phyloP scores from a whole-genome alignment of 805 yeast genomes.

The Wickerhamomyces hampshirensis region DNA sequence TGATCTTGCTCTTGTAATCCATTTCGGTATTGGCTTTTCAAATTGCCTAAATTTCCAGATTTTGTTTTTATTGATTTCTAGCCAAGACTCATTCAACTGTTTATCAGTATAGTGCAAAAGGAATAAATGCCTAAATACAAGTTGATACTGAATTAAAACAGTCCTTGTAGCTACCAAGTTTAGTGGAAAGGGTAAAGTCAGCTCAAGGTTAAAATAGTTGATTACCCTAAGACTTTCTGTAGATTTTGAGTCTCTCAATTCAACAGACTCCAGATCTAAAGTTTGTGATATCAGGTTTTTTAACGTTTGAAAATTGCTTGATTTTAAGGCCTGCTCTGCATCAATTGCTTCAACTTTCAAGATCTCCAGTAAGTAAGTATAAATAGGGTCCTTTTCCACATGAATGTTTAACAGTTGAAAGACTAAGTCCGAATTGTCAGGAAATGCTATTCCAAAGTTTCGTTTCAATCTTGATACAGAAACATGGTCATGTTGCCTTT shows the following conservation, averaged over 20 bases:
- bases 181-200: constrained; percentile 81
- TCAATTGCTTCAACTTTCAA: constrained; percentile 51
- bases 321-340: constrained; percentile 45
- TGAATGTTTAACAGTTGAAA: constrained; percentile 28
- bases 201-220: constrained; percentile 48
- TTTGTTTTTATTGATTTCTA: constrained; percentile 55
- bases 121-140: constrained; percentile 67
- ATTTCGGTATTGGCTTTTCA: constrained; percentile 38
- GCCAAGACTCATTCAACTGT: constrained; percentile 64
- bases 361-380: constrained; percentile 42
- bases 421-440: constrained; percentile 20
- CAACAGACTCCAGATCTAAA: constrained; percentile 25
- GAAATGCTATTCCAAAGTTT: constrained; percentile 19
- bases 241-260: constrained; percentile 10
- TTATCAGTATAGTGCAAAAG: constrained; percentile 59
- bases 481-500: constrained; percentile 30
- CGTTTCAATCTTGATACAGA: constrained; percentile 30
- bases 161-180: constrained; percentile 70
- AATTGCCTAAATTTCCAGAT: constrained; percentile 59
- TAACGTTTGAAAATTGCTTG: constrained; percentile 39
- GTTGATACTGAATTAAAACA: constrained; percentile 70
- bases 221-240: constrained; percentile 31
- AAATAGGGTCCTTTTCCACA: constrained; percentile 38
- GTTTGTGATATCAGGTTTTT: constrained; percentile 41
- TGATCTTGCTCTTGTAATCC: constrained; percentile 51